These are phyloP conservation scores for Lepiota venenata DNA, from an alignment of 768 basidiomycete species.

Conservation along the genomic window DNA sequence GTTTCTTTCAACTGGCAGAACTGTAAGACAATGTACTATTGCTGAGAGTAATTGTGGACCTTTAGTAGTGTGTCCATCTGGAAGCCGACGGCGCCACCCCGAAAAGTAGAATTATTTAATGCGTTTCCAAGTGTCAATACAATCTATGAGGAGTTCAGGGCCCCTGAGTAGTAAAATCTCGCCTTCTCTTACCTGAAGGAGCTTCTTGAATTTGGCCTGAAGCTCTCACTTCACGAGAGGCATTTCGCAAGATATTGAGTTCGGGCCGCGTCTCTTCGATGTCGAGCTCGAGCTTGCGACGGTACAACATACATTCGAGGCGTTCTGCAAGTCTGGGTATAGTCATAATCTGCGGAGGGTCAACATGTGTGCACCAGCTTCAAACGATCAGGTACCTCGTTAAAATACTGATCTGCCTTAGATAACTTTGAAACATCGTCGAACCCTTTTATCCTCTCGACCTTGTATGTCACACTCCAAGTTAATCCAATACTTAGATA, in stretches of 20 bases:
- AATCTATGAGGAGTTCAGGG: conserved; percentile 36
- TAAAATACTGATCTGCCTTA: conserved; percentile 82
- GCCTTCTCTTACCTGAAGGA: conserved; percentile 52
- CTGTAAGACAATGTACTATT: neutral
- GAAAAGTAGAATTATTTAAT: conserved; percentile 78
- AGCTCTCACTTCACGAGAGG: conserved; percentile 62
- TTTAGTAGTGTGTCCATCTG: conserved; percentile 79
- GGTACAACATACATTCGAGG: conserved; percentile 80
- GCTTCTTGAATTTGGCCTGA: conserved; percentile 65
- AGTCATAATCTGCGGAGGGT: conserved; percentile 55
- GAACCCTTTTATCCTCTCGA: conserved; percentile 63
- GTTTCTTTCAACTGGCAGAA: conserved; percentile 71
- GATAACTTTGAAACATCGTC: conserved; percentile 71
- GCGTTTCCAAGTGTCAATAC: conserved; percentile 79
- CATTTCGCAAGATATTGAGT: conserved; percentile 66
- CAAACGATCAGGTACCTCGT: conserved; percentile 43
- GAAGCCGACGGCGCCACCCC: conserved; percentile 84
- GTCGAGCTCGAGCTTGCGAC: conserved; percentile 77
- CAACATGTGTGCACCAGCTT: neutral
- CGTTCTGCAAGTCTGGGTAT: conserved; percentile 76
- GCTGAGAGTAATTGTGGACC: conserved; percentile 37
- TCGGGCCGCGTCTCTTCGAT: conserved; percentile 84
- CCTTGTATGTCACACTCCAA: conserved; percentile 30
- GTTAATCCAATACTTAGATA: neutral
- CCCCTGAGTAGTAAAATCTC: neutral